These are phyloP conservation scores for Nemania bipapillata DNA, from an alignment of 2,329 filamentous ascomycete genomes.

Conservation along the genomic window DNA sequence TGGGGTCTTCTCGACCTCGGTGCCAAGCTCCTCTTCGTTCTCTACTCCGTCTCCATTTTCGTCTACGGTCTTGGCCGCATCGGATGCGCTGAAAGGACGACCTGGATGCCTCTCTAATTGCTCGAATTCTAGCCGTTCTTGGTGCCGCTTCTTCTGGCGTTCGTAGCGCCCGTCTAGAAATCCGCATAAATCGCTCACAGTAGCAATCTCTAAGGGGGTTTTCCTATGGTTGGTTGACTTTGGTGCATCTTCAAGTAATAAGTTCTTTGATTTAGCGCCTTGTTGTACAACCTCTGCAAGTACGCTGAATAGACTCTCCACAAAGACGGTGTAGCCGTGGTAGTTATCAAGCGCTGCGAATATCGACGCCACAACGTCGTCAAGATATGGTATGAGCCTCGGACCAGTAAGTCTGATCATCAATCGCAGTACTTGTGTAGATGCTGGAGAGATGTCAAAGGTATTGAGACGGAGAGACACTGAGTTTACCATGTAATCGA, in stretches of 20 bases:
- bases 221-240: slow-evolving; percentile 58
- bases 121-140: slow-evolving; percentile 51
- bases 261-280: slow-evolving; percentile 69
- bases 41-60: slow-evolving; percentile 49
- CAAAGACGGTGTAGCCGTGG: slow-evolving; percentile 88
- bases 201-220: slow-evolving; percentile 47
- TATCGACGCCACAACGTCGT: slow-evolving; percentile 89
- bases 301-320: slow-evolving; percentile 85
- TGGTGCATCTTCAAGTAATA: slow-evolving; percentile 58
- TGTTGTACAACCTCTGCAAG: slow-evolving; percentile 85
- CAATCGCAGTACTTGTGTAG: slow-evolving; percentile 90
- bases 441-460: slow-evolving; percentile 90
- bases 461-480: slow-evolving; percentile 89
- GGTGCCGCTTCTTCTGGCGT: slow-evolving; percentile 49
- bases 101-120: slow-evolving; percentile 51
- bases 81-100: slow-evolving; percentile 52
- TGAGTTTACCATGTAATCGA: slow-evolving; percentile 95
- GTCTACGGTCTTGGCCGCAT: slow-evolving; percentile 48
- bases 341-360: slow-evolving; percentile 95
- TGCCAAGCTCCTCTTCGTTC: slow-evolving; percentile 52
- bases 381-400: slow-evolving; percentile 83
- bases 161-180: slow-evolving; percentile 73
- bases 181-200: slow-evolving; percentile 60
- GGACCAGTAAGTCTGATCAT: slow-evolving; percentile 90
- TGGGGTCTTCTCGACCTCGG: slow-evolving; percentile 61